Evolutionary conservation across 2,329 filamentous ascomycete species (phyloP).

Genomic region (Colletotrichum sp.): DNA sequence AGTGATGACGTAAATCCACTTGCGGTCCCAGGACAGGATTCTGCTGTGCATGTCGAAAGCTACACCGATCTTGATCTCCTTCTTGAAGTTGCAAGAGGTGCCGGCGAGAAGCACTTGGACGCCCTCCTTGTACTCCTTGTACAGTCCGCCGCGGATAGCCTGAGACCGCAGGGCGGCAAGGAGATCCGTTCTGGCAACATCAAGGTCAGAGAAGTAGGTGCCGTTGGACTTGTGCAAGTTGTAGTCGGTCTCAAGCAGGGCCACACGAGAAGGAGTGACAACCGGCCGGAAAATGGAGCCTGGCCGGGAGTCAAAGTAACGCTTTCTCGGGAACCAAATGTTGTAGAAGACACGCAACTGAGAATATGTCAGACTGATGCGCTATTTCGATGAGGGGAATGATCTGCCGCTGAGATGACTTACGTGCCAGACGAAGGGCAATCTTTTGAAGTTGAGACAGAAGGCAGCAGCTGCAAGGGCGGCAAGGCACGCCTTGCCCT

Average conservation of each 20-base stretch:
- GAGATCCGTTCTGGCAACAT: constrained; percentile 45
- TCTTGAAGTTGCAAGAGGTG: constrained; percentile 75
- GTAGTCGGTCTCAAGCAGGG: constrained; percentile 67
- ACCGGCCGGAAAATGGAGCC: constrained; percentile 48
- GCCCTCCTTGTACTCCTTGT: constrained; percentile 42
- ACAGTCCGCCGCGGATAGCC: constrained; percentile 37
- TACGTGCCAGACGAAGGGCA: constrained; percentile 9
- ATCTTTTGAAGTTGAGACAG: background rate
- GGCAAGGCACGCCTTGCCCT: background rate
- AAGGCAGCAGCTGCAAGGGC: background rate
- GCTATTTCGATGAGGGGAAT: too few relatives aligned
- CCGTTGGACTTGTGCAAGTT: constrained; percentile 76
- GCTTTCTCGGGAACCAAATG: constrained; percentile 34
- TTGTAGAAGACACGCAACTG: constrained; percentile 39
- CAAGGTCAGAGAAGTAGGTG: constrained; percentile 74
- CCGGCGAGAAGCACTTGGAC: constrained; percentile 70
- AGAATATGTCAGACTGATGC: background rate
- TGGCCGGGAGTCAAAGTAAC: constrained; percentile 23
- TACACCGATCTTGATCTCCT: constrained; percentile 73
- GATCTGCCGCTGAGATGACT: background rate
- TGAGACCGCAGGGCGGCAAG: constrained; percentile 42
- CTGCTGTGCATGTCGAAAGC: constrained; percentile 75
- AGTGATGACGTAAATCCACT: constrained; percentile 35
- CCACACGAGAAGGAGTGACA: constrained; percentile 69
- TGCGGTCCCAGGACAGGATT: constrained; percentile 32